A percentile compares a stretch with the other conserved stretches of the same genome.
Evolutionary conservation across 1,284 basidiomycete genomes (phyloP).

Genomic region (Pulchroboletus neoregius): DNA sequence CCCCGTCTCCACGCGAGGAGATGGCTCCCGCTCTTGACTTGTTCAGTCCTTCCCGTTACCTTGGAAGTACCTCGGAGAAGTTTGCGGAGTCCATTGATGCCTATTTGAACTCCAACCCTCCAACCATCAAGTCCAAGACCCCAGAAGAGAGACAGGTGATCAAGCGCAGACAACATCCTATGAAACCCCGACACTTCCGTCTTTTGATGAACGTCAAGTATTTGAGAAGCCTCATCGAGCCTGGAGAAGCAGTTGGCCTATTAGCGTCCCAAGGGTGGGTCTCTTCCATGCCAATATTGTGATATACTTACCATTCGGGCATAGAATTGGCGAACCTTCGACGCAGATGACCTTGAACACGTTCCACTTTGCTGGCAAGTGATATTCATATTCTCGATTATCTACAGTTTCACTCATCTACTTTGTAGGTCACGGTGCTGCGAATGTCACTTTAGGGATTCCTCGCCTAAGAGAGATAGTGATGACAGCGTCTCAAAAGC

Average conservation of each 20-base stretch:
- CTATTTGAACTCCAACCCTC: conserved; percentile 80
- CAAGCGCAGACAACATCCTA: conserved; percentile 45
- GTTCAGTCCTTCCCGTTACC: conserved; percentile 75
- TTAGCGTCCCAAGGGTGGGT: conserved; percentile 95
- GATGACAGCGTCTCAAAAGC: conserved; percentile 97
- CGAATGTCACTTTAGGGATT: conserved; percentile 99
- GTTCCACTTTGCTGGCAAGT: conserved; percentile 94
- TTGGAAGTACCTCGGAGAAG: conserved; percentile 91
- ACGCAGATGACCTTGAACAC: conserved; percentile 99
- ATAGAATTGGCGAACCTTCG: conserved; percentile 94
- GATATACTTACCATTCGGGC: neutral
- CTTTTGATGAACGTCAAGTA: conserved; percentile 87
- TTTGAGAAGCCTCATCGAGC: conserved; percentile 90
- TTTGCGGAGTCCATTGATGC: conserved; percentile 82
- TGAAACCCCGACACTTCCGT: conserved; percentile 65
- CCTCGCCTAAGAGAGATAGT: conserved; percentile 98
- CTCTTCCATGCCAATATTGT: neutral
- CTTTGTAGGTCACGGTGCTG: conserved; percentile 88
- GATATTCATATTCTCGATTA: neutral
- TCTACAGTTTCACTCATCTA: conserved; percentile 2
- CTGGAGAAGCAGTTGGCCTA: conserved; percentile 96
- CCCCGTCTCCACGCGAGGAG: conserved; percentile 45
- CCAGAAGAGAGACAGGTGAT: conserved; percentile 38
- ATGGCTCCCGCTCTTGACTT: conserved; percentile 75
- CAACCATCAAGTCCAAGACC: conserved; percentile 54